phyloP scores from a whole-genome alignment of 2,329 filamentous ascomycete species.

The Colletotrichum costaricense region DNA sequence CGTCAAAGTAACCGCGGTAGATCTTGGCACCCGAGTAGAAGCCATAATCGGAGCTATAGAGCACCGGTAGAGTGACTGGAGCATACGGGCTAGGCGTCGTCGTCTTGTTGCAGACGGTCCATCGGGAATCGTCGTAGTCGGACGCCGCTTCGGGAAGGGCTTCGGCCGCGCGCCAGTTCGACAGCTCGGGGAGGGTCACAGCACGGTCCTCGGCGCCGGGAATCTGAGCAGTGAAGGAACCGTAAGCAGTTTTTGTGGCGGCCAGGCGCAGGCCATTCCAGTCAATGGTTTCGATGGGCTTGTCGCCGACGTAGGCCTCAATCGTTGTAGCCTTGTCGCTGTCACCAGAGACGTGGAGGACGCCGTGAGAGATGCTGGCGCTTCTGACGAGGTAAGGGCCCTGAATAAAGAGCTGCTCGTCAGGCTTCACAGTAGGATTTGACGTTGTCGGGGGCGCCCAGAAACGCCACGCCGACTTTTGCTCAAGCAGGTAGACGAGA shows the following conservation, averaged over 20 bases:
- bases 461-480: conserved; percentile 75
- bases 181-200: conserved; percentile 67
- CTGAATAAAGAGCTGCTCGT: conserved; percentile 68
- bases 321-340: conserved; percentile 75
- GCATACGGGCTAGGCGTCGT: conserved; percentile 70
- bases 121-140: conserved; percentile 75
- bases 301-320: conserved; percentile 55
- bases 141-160: conserved; percentile 75
- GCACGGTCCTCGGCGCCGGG: conserved; percentile 52
- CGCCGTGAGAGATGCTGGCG: conserved; percentile 63
- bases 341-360: conserved; percentile 75
- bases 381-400: conserved; percentile 74
- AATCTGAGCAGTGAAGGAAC: conserved; percentile 61
- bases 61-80: conserved; percentile 70
- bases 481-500: conserved; percentile 69
- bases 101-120: conserved; percentile 69
- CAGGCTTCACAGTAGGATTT: conserved; percentile 47
- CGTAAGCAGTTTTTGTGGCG: conserved; percentile 51
- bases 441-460: conserved; percentile 67
- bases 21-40: conserved; percentile 77
- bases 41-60: conserved; percentile 81
- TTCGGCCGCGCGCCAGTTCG: conserved; percentile 76
- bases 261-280: conserved; percentile 54
- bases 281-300: conserved; percentile 74
- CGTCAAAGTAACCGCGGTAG: conserved; percentile 77